Evolutionary conservation across 495 filamentous ascomycete genomes (phyloP).

Genomic region (Hypoxylon rickii): DNA sequence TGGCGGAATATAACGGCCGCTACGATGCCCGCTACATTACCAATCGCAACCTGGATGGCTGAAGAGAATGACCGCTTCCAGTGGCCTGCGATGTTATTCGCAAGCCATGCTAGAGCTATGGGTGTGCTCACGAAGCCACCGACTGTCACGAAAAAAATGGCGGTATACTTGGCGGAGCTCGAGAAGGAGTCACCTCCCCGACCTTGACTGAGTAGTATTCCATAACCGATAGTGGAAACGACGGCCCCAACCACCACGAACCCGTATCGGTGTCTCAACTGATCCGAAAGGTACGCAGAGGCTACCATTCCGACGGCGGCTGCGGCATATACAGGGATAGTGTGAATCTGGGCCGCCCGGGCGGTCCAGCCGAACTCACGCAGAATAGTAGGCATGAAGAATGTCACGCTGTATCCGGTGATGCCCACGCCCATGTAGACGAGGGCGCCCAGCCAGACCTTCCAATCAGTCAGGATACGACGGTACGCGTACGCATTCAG

Average conservation of each 20-base stretch:
- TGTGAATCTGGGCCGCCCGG: slow-evolving; percentile 56
- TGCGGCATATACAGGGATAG: slow-evolving; percentile 61
- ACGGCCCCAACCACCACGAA: slow-evolving; percentile 54
- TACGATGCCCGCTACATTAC: slow-evolving; percentile 62
- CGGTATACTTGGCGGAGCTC: slow-evolving; percentile 54
- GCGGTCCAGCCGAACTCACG: slow-evolving; percentile 60
- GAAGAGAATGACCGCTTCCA: slow-evolving; percentile 65
- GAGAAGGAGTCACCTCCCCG: slow-evolving; percentile 2
- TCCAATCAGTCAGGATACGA: slow-evolving; percentile 57
- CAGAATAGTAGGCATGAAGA: slow-evolving; percentile 63
- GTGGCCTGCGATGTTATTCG: slow-evolving; percentile 58
- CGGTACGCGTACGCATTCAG: slow-evolving; percentile 51
- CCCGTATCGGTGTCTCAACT: slow-evolving; percentile 45
- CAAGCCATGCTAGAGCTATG: slow-evolving; percentile 60
- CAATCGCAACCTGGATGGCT: slow-evolving; percentile 59
- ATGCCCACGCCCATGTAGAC: slow-evolving; percentile 58
- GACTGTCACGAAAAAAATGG: slow-evolving; percentile 58
- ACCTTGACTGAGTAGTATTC: slow-evolving; percentile 50
- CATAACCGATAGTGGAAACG: slow-evolving; percentile 55
- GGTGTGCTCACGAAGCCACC: slow-evolving; percentile 57
- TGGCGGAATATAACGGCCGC: slow-evolving; percentile 55
- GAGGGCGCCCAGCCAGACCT: slow-evolving; percentile 57
- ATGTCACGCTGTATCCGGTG: slow-evolving; percentile 55
- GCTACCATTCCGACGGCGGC: slow-evolving; percentile 52
- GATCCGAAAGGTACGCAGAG: slow-evolving; percentile 50